These are phyloP conservation scores for Escovopsis sp. DNA, from an alignment of 2,329 filamentous ascomycete genomes.

Conservation along the genomic window DNA sequence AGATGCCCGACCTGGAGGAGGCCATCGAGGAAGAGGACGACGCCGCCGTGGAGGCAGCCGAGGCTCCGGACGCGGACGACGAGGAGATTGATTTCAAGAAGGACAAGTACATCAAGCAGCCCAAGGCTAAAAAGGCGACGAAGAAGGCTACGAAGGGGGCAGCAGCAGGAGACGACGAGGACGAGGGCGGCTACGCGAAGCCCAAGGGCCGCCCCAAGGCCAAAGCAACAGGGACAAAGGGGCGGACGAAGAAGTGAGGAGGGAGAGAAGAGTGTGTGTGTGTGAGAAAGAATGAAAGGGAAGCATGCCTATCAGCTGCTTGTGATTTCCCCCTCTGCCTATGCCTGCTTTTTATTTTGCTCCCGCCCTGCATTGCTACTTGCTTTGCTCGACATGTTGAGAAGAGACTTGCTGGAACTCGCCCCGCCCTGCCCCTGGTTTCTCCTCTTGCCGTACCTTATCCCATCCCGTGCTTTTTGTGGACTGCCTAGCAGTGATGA, in stretches of 20 bases:
- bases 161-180: slow-evolving; percentile 27
- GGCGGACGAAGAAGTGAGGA: slow-evolving; percentile 31
- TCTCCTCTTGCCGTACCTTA: no score
- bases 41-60: slow-evolving; percentile 42
- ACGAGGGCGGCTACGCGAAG: slow-evolving; percentile 37
- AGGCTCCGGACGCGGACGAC: slow-evolving; percentile 48
- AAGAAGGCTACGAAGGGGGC: slow-evolving; percentile 29
- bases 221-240: slow-evolving; percentile 26
- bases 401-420: no score
- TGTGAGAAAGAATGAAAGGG: background rate
- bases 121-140: slow-evolving; percentile 52
- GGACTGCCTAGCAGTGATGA: no score
- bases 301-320: background rate
- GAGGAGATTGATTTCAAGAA: slow-evolving; percentile 76
- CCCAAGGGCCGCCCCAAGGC: slow-evolving; percentile 31
- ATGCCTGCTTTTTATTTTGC: no score
- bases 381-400: no score
- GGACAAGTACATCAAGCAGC: slow-evolving; percentile 90
- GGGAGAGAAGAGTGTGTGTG: no score
- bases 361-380: no score
- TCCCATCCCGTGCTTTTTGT: no score
- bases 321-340: no score
- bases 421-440: no score
- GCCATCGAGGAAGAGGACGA: slow-evolving; percentile 86
- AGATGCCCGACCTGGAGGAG: slow-evolving; percentile 88